phyloP scores from a whole-genome alignment of 352 stramenopile species.

The Pythium chondricola region DNA sequence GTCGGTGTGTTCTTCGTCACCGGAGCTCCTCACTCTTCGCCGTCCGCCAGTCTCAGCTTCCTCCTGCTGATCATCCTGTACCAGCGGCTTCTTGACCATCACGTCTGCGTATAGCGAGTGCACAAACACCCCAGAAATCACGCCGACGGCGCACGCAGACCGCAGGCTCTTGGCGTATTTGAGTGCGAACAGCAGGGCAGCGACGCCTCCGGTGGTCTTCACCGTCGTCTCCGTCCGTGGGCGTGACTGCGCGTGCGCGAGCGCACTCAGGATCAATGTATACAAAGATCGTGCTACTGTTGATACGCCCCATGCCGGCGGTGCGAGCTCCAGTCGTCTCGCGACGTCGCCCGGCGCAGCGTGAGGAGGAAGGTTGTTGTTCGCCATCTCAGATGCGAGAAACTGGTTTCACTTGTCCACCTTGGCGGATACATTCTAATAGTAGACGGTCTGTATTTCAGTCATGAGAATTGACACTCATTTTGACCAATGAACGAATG shows the following conservation, averaged over 20 bases:
- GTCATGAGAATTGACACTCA: no score
- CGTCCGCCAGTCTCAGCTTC: no score
- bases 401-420: no score
- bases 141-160: slow-evolving; percentile 46
- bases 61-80: no score
- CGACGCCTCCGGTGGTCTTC: slow-evolving; percentile 51
- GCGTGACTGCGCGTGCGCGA: slow-evolving; percentile 20
- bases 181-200: slow-evolving; percentile 50
- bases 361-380: no score
- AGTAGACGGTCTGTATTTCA: no score
- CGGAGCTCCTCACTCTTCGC: no score
- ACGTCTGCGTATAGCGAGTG: slow-evolving; percentile 73
- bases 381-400: no score
- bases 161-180: slow-evolving; percentile 56
- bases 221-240: slow-evolving; percentile 44
- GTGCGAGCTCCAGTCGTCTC: not conserved
- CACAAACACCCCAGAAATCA: slow-evolving; percentile 58
- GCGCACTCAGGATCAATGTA: slow-evolving; percentile 14
- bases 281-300: slow-evolving; percentile 17
- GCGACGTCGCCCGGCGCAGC: not conserved
- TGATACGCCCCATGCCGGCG: slow-evolving; percentile 7
- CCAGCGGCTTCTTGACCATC: slow-evolving; percentile 23
- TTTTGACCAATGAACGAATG: no score
- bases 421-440: no score
- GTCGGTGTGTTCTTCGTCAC: no score